Base-by-base conservation (phyloP, 2,329 filamentous ascomycete genomes). In the Hypoxylon sp. region DNA sequence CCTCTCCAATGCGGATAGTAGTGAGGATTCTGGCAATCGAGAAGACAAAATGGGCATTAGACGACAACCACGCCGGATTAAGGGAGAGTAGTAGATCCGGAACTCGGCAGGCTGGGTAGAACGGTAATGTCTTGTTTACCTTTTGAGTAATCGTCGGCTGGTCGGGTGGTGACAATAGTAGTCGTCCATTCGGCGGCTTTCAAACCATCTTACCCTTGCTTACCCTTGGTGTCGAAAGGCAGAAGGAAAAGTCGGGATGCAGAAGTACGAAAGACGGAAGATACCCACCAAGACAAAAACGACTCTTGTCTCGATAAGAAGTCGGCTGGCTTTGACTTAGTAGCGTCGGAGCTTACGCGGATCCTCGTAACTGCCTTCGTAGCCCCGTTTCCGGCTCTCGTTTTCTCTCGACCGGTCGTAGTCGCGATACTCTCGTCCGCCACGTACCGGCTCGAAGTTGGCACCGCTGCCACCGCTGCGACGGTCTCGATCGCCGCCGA, bases 341-440 rank as follows among this genome's bases (percentile, higher is more conserved):
- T 90, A 90, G 69, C 88, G 86, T 69, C 88, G 87, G 67, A 90
- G 76, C 79, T 90, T 90, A 63, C 87, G 80, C 52, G 88, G 87
- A 79, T 97, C 94, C 76, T 97, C 93, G 81, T 94, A 90, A 70
- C 88, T 87, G 77, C 90, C 89, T 75, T 96, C 94, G 79, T 91
- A 93, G 55, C 89, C 85, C 77, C 90, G 88, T 84, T 92, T 87
- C 77, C 87, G 80, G 79, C 81, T 83, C 70, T 87, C 86, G 71
- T 88, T 86, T 55, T 88, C 85, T 68, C 84, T 81, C 60, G 83
- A 84, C 70, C 85, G 80, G 76, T 89, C 87, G 77, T 67, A 78
- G 79, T 74, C 85, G 78, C 78, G 84, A 79, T 87, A 86, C 72
- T 84, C 84, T 77, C 83, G 83, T 70, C 77, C 78, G 64, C 88